A percentile compares a stretch with the other conserved stretches of the same genome.
phyloP scores from a whole-genome alignment of 306 rosid genomes.

The Acmispon strigosus region DNA sequence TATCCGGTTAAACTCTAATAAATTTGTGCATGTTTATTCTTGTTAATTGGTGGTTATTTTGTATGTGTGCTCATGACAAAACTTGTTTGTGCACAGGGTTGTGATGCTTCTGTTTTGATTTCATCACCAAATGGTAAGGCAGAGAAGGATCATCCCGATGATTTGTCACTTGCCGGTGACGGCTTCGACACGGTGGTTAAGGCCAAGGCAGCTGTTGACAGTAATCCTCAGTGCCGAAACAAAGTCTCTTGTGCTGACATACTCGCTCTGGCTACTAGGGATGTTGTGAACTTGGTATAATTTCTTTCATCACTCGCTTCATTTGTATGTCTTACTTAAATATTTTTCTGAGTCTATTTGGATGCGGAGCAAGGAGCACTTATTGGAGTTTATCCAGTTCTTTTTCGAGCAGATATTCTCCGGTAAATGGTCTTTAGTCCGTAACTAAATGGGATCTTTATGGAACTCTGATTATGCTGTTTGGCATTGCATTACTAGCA shows the following conservation, averaged over 20 bases:
- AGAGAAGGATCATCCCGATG: slow-evolving; percentile 72
- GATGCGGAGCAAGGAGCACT: no score
- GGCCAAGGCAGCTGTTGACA: slow-evolving; percentile 81
- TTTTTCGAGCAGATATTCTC: no score
- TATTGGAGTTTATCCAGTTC: no score
- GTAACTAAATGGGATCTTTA: no score
- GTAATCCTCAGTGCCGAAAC: slow-evolving; percentile 44
- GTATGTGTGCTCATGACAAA: background rate
- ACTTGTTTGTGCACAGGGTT: slow-evolving; percentile 44
- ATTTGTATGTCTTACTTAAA: background rate
- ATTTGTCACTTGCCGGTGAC: slow-evolving; percentile 73
- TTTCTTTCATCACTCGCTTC: background rate
- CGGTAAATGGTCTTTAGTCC: no score
- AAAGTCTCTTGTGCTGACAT: slow-evolving; percentile 93
- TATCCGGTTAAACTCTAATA: no score
- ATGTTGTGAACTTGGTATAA: slow-evolving; percentile 58
- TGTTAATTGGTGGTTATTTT: background rate
- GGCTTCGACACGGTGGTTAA: slow-evolving; percentile 84
- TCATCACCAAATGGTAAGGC: slow-evolving; percentile 38
- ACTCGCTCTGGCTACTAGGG: slow-evolving; percentile 83
- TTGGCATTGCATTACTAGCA: background rate
- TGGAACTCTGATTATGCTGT: background rate
- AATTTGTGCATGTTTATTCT: no score
- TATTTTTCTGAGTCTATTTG: background rate
- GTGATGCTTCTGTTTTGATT: slow-evolving; percentile 79